Base-by-base conservation (phyloP, 1,284 basidiomycete species). In the Ganoderma resinaceum region DNA sequence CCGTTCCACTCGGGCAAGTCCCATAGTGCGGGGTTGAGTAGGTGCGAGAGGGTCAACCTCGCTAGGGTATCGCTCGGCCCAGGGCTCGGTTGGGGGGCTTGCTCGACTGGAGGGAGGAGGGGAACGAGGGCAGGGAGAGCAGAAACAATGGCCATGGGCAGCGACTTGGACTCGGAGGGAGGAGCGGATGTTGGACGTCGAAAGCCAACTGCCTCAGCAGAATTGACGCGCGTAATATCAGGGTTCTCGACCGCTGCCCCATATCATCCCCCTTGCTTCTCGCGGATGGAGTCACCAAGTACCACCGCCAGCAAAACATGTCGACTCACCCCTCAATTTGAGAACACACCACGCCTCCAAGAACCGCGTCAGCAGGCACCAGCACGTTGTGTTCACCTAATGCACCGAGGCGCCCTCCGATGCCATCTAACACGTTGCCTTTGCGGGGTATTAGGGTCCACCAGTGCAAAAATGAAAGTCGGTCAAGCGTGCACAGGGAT, bases 11-110 rank as follows among this genome's bases (percentile, higher is more conserved):
- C 76, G 4, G 78, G 78, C 5, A 79, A 70, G 62, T 76, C 71
- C 78, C 78, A 79, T n/a, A 72, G 55, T 35, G 68, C 67, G 12
- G 74, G 74, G 43, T 76, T 64, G n/a, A 79, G 70, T 20, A 79
- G 62, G 61, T 72, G 71, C 16, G 66, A 38, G 23, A 79, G 70
- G 11, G 76, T 75, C 49, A 79, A 49, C 38, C 70, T 68, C 37
- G 62, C n/a, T 29, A 18, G 65, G 33, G 46, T 59, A 55, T 20
- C 52, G 60, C 61, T 68, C 14, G 23, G n/a, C n/a, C n/a, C n/a
- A n/a, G n/a, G 14, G 3, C 23, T n/a, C 11, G 33, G 55, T 8
- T 37, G 26, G n/a, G 33, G 18, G 16, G 33, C 20, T 8, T 42
- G 49, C 20, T 62, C 33, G 23, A 37, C n/a, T 29, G 40, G 40